These are phyloP conservation scores for Arctostaphylos glauca DNA, from an alignment of 148 eudicot genomes.

Conservation along the genomic window DNA sequence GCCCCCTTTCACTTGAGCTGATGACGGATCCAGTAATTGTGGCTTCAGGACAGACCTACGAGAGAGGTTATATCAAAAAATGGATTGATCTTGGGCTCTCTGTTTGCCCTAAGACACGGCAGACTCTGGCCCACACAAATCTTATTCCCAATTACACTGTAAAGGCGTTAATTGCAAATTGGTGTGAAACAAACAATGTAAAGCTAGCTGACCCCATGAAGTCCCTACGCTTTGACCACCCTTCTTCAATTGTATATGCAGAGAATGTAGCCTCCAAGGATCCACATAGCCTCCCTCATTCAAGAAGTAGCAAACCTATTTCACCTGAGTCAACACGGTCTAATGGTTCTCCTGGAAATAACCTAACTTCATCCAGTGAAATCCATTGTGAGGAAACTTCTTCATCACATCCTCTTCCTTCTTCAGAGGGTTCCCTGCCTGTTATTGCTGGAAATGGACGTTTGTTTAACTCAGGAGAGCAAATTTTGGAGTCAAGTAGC, in stretches of 20 bases:
- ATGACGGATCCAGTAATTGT: constrained; percentile 99
- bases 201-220: constrained; percentile 80
- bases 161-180: constrained; percentile 86
- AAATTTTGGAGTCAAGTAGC: constrained; percentile 39
- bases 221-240: constrained; percentile 48
- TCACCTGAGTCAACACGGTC: constrained; percentile 49
- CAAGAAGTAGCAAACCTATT: constrained; percentile 41
- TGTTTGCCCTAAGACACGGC: constrained; percentile 96
- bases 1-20: constrained; percentile 91
- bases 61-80: constrained; percentile 75
- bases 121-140: constrained; percentile 76
- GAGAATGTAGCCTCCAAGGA: constrained; percentile 41
- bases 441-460: constrained; percentile 39
- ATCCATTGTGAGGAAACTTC: constrained; percentile 37
- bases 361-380: constrained; percentile 41
- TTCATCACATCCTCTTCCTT: constrained; percentile 53
- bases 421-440: constrained; percentile 58
- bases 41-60: constrained; percentile 88
- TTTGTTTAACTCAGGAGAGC: constrained; percentile 46
- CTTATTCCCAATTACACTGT: constrained; percentile 94
- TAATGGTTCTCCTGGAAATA: constrained; percentile 32
- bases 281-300: constrained; percentile 29
- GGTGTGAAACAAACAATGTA: constrained; percentile 86
- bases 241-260: constrained; percentile 35
- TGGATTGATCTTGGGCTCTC: constrained; percentile 96